Percentiles rank a stretch among this genome's conserved stretches.
phyloP scores from a whole-genome alignment of 2,329 filamentous ascomycete genomes.

The Lasiodiplodia gonubiensis region DNA sequence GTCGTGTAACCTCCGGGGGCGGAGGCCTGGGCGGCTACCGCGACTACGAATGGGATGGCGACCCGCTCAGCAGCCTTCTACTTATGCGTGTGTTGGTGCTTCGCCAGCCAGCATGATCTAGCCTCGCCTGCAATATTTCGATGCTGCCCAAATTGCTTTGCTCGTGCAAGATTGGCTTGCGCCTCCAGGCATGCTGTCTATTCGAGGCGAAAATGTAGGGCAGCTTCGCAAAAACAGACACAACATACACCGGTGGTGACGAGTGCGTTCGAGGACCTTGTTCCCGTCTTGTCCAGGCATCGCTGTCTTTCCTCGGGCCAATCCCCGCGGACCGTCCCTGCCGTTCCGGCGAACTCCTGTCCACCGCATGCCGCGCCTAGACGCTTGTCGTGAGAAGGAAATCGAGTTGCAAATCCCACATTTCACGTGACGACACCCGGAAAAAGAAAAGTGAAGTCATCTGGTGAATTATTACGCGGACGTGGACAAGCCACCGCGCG shows the following conservation, averaged over 20 bases:
- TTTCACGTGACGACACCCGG: constrained; percentile 7
- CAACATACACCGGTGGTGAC: not conserved
- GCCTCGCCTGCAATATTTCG: constrained; percentile 5
- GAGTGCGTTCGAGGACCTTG: constrained; percentile 7
- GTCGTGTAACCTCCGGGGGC: constrained; percentile 2
- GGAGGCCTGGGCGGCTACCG: constrained; percentile 1
- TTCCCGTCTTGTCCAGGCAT: constrained; percentile 6
- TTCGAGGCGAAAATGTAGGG: constrained; percentile 8
- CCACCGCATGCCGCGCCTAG: not conserved
- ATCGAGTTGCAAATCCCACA: not conserved
- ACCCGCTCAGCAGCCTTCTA: not conserved
- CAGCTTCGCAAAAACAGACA: not conserved
- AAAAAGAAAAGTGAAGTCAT: not conserved
- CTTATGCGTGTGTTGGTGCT: constrained; percentile 7
- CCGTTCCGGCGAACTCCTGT: constrained; percentile 13
- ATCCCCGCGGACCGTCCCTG: not conserved
- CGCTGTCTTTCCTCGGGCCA: constrained; percentile 10
- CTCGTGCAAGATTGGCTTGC: constrained; percentile 14
- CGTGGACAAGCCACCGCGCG: constrained; percentile 23
- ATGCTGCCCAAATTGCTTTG: not conserved
- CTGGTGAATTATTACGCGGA: constrained; percentile 6
- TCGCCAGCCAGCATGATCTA: not conserved
- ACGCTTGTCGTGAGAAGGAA: not conserved
- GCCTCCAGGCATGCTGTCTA: not conserved
- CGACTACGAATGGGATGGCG: constrained; percentile 12